These are phyloP conservation scores for Amylocystis lapponica DNA, from an alignment of 768 basidiomycete species.

Conservation along the genomic window DNA sequence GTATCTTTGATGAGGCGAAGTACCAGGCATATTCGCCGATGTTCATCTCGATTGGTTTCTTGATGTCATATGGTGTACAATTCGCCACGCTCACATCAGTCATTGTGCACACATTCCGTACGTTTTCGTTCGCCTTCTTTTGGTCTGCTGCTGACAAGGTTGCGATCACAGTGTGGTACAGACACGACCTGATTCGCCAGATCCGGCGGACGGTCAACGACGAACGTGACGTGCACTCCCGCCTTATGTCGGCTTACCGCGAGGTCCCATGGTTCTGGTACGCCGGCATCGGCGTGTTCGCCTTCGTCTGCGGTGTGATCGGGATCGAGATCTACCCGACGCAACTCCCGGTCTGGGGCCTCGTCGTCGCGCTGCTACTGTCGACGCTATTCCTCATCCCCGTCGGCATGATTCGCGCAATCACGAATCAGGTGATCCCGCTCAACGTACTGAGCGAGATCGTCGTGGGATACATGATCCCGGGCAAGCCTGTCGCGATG, in stretches of 20 bases:
- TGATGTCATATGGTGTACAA: constrained; percentile 64
- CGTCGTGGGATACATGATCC: constrained; percentile 70
- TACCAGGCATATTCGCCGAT: constrained; percentile 80
- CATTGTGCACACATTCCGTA: constrained; percentile 72
- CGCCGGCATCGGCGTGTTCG: constrained; percentile 43
- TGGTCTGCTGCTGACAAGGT: constrained; percentile 7
- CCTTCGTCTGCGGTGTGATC: constrained; percentile 56
- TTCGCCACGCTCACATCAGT: constrained; percentile 74
- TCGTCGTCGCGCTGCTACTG: constrained; percentile 38
- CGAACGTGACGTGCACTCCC: constrained; percentile 79
- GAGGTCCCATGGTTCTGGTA: constrained; percentile 84
- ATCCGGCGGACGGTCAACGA: constrained; percentile 63
- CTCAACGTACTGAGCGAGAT: constrained; percentile 73
- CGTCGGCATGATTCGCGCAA: constrained; percentile 76
- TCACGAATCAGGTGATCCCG: constrained; percentile 76
- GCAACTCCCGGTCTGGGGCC: constrained; percentile 74
- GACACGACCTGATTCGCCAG: constrained; percentile 69
- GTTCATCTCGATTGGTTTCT: constrained; percentile 62
- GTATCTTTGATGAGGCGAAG: constrained; percentile 56
- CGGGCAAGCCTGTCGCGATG: constrained; percentile 78
- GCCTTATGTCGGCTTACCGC: constrained; percentile 73
- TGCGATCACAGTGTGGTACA: constrained; percentile 66
- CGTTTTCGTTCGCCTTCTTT: constrained; percentile 25
- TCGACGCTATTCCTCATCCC: constrained; percentile 58
- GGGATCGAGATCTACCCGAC: constrained; percentile 71